Conservation (phyloP, 2,329 filamentous ascomycete species). For the Trichophyton mentagrophytes region DNA sequence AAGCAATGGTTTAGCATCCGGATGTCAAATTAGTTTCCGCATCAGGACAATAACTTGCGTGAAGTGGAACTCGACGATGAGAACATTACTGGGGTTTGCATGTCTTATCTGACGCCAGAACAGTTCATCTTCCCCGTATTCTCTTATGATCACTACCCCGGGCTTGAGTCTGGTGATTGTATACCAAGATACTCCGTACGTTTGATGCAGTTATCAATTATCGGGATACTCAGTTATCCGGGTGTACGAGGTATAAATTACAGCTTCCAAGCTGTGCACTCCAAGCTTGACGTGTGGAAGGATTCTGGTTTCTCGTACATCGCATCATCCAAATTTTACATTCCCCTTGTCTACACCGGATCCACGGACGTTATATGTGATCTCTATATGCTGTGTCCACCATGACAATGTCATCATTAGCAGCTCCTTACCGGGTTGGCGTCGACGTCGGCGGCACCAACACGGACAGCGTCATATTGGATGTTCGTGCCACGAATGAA, state of each 20-base stretch:
- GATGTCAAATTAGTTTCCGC: not conserved
- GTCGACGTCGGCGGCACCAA: conserved; percentile 32
- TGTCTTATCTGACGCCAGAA: not conserved
- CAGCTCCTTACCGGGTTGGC: conserved; percentile 17
- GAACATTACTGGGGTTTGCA: not conserved
- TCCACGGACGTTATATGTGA: not conserved
- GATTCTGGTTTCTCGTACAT: not conserved
- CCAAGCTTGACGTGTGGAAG: not conserved
- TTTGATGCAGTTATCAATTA: not conserved
- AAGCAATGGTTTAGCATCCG: not conserved
- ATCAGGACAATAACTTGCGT: not conserved
- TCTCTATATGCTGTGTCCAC: not conserved
- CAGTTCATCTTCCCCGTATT: not conserved
- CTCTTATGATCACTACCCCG: too few relatives aligned
- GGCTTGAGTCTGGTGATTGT: not conserved
- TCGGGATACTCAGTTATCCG: not conserved
- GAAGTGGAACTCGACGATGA: not conserved
- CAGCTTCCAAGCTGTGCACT: not conserved
- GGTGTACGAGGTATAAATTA: not conserved
- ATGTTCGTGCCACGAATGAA: conserved; percentile 17
- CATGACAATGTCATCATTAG: not conserved
- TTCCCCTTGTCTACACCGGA: not conserved
- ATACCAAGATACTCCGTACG: not conserved
- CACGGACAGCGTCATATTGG: conserved; percentile 24
- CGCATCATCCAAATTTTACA: not conserved